Percentiles rank a stretch among this genome's conserved stretches.
These are phyloP conservation scores for Streptanthus diversifolius DNA, from an alignment of 345 rosid species.

Conservation along the genomic window DNA sequence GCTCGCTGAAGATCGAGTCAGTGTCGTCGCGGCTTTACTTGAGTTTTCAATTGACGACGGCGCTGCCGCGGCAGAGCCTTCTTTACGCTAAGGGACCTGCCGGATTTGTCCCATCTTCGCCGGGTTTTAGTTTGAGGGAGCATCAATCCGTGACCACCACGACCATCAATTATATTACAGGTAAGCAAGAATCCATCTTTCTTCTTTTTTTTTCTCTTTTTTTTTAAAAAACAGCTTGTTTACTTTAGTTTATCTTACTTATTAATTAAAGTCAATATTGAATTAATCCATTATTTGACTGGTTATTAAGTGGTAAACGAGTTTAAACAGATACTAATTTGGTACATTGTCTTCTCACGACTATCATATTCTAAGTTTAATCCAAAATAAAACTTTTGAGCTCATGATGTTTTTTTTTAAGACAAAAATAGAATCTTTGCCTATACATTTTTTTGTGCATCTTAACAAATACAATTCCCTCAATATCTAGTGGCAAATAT, in stretches of 20 bases:
- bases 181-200: constrained; percentile 32
- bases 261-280: constrained; percentile 1
- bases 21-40: constrained; percentile 55
- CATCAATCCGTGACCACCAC: constrained; percentile 61
- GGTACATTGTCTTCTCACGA: background rate
- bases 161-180: constrained; percentile 52
- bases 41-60: constrained; percentile 55
- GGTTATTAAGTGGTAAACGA: background rate
- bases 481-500: background rate
- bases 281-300: background rate
- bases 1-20: constrained; percentile 39
- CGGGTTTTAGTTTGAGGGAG: constrained; percentile 41
- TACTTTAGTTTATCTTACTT: background rate
- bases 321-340: background rate
- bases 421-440: background rate
- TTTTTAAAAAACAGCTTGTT: background rate
- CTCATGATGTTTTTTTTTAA: background rate
- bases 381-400: background rate
- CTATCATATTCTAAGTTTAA: background rate
- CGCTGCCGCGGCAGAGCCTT: constrained; percentile 41
- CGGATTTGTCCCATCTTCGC: constrained; percentile 45
- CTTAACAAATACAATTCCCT: background rate
- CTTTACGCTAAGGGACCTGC: constrained; percentile 61
- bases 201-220: background rate
- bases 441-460: background rate